phyloP scores from a whole-genome alignment of 1,139 yeast genomes.

The Nakaseomyces delphensis region DNA sequence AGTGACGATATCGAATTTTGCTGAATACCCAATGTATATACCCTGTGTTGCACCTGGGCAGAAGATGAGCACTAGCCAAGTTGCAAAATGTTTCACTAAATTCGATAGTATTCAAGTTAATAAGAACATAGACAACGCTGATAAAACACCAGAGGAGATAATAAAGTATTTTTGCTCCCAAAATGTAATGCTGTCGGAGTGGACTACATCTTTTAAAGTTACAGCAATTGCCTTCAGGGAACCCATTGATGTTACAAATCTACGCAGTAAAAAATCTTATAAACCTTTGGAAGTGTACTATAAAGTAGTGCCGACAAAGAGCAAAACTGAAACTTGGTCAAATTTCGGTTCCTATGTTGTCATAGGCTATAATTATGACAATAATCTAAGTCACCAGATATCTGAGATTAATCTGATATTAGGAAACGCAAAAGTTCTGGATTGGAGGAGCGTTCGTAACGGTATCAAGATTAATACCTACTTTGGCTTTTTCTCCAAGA shows the following conservation, averaged over 20 bases:
- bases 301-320: conserved; percentile 12
- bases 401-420: conserved; percentile 1
- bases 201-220: conserved; percentile 4
- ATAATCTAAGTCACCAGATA: not conserved
- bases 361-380: conserved; percentile 8
- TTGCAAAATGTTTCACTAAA: conserved; percentile 4
- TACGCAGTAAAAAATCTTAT: not conserved
- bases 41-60: conserved; percentile 14
- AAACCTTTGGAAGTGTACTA: conserved; percentile 8
- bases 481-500: conserved; percentile 8
- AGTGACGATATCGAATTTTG: conserved; percentile 7
- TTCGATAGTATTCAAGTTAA: conserved; percentile 13
- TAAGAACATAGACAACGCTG: conserved; percentile 9
- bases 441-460: conserved; percentile 5
- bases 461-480: conserved; percentile 8
- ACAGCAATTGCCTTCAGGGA: not conserved
- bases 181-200: not conserved
- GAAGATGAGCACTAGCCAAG: not conserved
- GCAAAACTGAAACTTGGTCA: conserved; percentile 9
- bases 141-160: not conserved
- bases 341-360: conserved; percentile 9
- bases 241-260: not conserved
- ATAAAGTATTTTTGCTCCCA: conserved; percentile 3
- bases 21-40: conserved; percentile 18
- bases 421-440: not conserved